Base-by-base conservation (phyloP, 192 early-diverging fungal genomes). In the Rhizophagus sp. region DNA sequence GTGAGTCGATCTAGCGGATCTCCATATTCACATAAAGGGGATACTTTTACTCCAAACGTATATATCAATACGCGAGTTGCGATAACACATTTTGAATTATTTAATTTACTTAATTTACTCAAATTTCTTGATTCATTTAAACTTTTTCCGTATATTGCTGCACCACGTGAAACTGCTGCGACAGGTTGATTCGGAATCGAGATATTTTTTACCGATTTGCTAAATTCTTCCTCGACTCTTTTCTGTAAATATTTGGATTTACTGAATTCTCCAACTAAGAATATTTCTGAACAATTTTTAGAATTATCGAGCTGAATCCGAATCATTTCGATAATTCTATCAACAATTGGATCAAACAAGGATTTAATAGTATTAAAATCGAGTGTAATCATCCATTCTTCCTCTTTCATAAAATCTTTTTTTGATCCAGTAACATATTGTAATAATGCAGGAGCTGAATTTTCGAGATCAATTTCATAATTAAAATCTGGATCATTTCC, bases 311-410 rank as follows among this genome's bases (percentile, higher is more conserved):
- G 64, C 50, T 88, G 87, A n/a, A 87, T 83, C 69, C 88, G 86
- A 52, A 88, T 87, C 76, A 90, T 69, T 25, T 79, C 80, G 13
- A 90, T 36, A 3, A 90, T 87, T 82, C 88, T 85, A 33, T 86
- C 79, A 50, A 90, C 79, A 19, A 90, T 86, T 22, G 89, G 89
- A 52, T 88, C 88, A 85, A 90, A 90, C 34, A 90, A 86, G 52
- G 87, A 81, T 49, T 81, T 82, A 25, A 84, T 84, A 70, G 87
- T 73, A 15, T 90, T 85, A 73, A n/a, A 73, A 62, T 82, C 79
- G 0, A 85, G 83, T 12, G 82, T 82, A 9, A 90, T 64, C 15
- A 83, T 80, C 24, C 88, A 76, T 2, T 80, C 78, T 24, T 83
- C 85, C 33, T 85, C 83, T 73, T 87, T 84, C 22, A 85, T 65